Percentiles rank a stretch among this genome's conserved stretches.
Evolutionary conservation across 129 eudicot species (phyloP).

Genomic region (Glebionis coronaria): DNA sequence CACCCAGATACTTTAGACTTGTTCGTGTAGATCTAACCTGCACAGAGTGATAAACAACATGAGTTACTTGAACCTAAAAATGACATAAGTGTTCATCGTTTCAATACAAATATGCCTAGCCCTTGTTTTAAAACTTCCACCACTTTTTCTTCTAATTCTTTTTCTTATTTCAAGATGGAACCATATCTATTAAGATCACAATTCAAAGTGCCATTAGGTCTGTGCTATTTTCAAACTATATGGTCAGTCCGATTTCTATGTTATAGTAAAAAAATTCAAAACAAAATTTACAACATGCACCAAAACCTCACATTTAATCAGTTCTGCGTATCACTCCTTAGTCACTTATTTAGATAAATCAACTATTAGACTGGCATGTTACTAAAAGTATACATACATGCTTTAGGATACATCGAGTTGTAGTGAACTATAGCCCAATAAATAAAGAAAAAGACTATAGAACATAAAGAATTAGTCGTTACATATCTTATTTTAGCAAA

Average conservation of each 20-base stretch:
- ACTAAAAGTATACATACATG: slow-evolving; percentile 28
- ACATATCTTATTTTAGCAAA: slow-evolving; percentile 5
- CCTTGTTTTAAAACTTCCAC: slow-evolving; percentile 35
- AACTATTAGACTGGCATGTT: not conserved
- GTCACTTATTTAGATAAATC: too few relatives aligned
- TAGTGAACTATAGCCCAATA: slow-evolving; percentile 63
- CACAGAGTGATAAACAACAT: not conserved
- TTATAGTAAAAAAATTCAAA: not conserved
- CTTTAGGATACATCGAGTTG: slow-evolving; percentile 52
- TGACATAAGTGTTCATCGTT: too few relatives aligned
- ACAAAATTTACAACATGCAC: not conserved
- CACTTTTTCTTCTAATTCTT: slow-evolving; percentile 40
- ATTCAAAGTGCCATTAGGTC: not conserved
- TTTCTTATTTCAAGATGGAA: slow-evolving; percentile 20
- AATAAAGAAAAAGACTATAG: slow-evolving; percentile 49
- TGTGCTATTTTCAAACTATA: not conserved
- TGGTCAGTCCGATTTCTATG: not conserved
- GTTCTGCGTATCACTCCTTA: too few relatives aligned
- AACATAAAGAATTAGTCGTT: slow-evolving; percentile 7
- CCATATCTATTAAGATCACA: slow-evolving; percentile 37
- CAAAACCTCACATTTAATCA: not conserved
- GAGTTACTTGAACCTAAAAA: too few relatives aligned
- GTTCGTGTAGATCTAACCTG: slow-evolving; percentile 87
- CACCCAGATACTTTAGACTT: slow-evolving; percentile 70
- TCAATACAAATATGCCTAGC: not conserved